Percentiles rank a stretch among this genome's conserved stretches.
Evolutionary conservation across 2,329 filamentous ascomycete species (phyloP).

Genomic region (Aaosphaeria arxii): DNA sequence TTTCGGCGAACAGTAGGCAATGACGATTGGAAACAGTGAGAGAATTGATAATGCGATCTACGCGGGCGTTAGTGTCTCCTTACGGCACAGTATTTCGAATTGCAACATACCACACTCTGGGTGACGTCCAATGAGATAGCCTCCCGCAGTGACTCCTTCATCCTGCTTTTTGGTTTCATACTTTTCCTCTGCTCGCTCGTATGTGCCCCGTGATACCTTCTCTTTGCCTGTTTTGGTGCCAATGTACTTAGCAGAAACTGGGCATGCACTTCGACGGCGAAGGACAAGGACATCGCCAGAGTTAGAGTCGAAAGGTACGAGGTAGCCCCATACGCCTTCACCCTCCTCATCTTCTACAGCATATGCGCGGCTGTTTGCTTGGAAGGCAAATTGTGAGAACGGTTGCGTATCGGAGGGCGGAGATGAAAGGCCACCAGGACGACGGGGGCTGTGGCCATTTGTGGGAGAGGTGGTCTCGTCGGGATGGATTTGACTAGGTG

Average conservation of each 20-base stretch:
- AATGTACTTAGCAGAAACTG: constrained; percentile 47
- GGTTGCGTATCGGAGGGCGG: constrained; percentile 76
- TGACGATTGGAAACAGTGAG: constrained; percentile 86
- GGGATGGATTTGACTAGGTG: constrained; percentile 47
- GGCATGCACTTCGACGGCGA: constrained; percentile 70
- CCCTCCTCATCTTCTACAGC: constrained; percentile 81
- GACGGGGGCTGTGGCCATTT: constrained; percentile 15
- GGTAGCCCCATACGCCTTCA: constrained; percentile 93
- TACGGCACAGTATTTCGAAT: constrained; percentile 6
- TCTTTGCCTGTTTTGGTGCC: constrained; percentile 41
- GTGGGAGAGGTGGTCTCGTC: constrained; percentile 38
- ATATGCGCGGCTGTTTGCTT: constrained; percentile 68
- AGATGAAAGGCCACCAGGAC: constrained; percentile 48
- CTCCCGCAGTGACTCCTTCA: constrained; percentile 62
- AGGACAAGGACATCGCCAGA: constrained; percentile 71
- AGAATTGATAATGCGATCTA: constrained; percentile 70
- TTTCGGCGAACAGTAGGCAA: constrained; percentile 66
- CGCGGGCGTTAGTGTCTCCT: constrained; percentile 16
- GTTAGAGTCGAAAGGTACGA: constrained; percentile 74
- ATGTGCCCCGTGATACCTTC: constrained; percentile 48
- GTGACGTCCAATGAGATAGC: constrained; percentile 89
- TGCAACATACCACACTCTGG: constrained; percentile 78
- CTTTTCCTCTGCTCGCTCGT: constrained; percentile 60
- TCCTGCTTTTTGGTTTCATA: constrained; percentile 56
- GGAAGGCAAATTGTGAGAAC: constrained; percentile 77